phyloP scores from a whole-genome alignment of 2,329 filamentous ascomycete species.

The Septoria petroselini region DNA sequence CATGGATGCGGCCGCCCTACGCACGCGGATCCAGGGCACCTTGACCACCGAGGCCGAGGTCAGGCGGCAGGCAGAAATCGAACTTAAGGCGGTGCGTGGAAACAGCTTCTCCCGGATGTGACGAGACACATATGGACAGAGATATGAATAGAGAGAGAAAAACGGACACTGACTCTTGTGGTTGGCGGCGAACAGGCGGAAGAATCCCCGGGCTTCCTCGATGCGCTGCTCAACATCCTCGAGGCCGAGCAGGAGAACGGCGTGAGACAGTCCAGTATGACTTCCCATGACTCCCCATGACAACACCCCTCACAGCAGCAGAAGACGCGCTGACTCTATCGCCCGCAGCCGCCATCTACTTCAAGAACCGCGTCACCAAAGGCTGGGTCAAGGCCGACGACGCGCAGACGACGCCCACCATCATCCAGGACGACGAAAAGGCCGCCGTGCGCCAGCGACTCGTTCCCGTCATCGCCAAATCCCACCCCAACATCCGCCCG shows the following conservation, averaged over 20 bases:
- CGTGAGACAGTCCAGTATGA: conserved; percentile 80
- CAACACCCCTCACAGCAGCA: too few relatives aligned
- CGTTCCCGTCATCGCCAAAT: conserved; percentile 77
- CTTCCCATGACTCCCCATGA: too few relatives aligned
- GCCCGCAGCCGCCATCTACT: conserved; percentile 96
- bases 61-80: conserved; percentile 72
- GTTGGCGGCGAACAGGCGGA: conserved; percentile 63
- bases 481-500: conserved; percentile 73
- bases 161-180: conserved; percentile 16
- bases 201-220: conserved; percentile 82
- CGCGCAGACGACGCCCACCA: conserved; percentile 52
- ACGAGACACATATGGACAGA: neutral
- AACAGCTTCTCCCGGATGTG: too few relatives aligned
- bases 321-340: too few relatives aligned
- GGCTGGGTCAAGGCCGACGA: conserved; percentile 82
- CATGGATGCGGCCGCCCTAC: conserved; percentile 73
- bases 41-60: conserved; percentile 71
- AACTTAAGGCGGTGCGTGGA: conserved; percentile 77
- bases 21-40: conserved; percentile 73
- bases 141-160: neutral
- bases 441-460: conserved; percentile 79
- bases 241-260: conserved; percentile 81
- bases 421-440: conserved; percentile 87
- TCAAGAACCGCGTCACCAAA: conserved; percentile 94
- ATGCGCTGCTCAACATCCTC: conserved; percentile 85